Evolutionary conservation across 441 rosid species (phyloP), one percentile per base, ranked within the genome.

Genomic region (Mallotus japonicus): DNA sequence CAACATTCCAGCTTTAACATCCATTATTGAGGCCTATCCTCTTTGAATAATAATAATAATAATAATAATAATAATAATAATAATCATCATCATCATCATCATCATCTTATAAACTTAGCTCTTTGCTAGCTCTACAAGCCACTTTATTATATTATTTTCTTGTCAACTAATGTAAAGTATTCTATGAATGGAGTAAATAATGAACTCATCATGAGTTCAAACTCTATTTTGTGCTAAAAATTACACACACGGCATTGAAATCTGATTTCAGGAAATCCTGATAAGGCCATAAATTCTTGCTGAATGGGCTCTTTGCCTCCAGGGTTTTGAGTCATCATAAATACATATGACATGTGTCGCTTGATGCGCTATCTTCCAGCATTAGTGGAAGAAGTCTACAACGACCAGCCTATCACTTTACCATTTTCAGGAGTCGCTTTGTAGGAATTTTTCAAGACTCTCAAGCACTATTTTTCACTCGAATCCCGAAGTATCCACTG

Each of bases 1-100:
- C 59, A 70, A 61, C 2, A 75, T 77, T 46, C 77, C 79, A 2
- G 78, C 87, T 12, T 53, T 72, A 1, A 50, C 47, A 0, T 77
- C 80, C 54, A 76, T 84, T 15, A 82, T 87, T 6, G 87, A 85
- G 70, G 89, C 90, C 53, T 84, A 47, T 65, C 87, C 67, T n/a
- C 40, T 37, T 37, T 37, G 32, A 28, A 28, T 28, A 28, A 28
- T 2, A 28, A 28, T 28, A 28, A 28, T 28, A 28, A 28, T 28
- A 28, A 28, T 24, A 24, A 24, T 24, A 24, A 24, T 24, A 24
- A 24, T 24, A 24, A 24, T 24, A 24, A 24, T 24, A 24, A 24
- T 24, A 24, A 24, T 24, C 0, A 24, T 24, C 0, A 24, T 24
- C 0, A 24, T 24, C 0, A n/a, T n/a, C n/a, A n/a, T 24, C 28